Base-by-base conservation (phyloP, 2,329 filamentous ascomycete species). In the Trichoderma arundinaceum region DNA sequence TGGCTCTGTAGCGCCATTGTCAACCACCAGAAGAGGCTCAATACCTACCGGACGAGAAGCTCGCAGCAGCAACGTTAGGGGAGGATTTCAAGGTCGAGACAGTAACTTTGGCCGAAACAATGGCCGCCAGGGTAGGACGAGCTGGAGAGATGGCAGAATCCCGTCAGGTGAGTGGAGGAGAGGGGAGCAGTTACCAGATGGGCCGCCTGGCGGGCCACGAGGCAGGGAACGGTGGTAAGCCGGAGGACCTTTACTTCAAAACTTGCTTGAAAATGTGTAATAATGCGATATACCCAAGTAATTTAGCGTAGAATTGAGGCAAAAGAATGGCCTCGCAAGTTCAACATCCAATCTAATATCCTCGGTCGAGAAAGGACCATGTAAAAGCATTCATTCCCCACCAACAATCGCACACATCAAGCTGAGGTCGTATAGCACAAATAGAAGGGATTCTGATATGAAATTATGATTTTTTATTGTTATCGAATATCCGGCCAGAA, bases 1-100 rank as follows among this genome's bases (percentile, higher is more conserved):
- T 74, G 93, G 93, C 0, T 86, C 86, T 38, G 88, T 96, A 44
- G 88, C 89, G 49, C 87, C 90, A 9, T 80, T 84, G n/a, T 81
- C 84, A 12, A 80, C 59, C 32, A 70, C 70, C 35, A 70, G 70
- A 51, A 73, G 72, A 65, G 75, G 75, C 17, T 67, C 71, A 19
- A 19, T 68, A 59, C 52, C 66, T 8, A 60, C 66, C 33, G 54
- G 62, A 32, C 69, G 72, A 28, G 73, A 72, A 10, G 64, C 67
- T 8, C 71, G 73, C 17, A 75, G 70, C 2, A 57, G 66, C 38
- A 22, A 4, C 44, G 69, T 67, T 15, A 72, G 71, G n/a, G 71
- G 71, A 9, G 71, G 69, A 1, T 72, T 73, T 38, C 61, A 63
- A n/a, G 56, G 63, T 44, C 71, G 74, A 35, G 69, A 76, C 51